Evolutionary conservation across 2,329 filamentous ascomycete genomes (phyloP).

Genomic region (Claviceps maximensis): DNA sequence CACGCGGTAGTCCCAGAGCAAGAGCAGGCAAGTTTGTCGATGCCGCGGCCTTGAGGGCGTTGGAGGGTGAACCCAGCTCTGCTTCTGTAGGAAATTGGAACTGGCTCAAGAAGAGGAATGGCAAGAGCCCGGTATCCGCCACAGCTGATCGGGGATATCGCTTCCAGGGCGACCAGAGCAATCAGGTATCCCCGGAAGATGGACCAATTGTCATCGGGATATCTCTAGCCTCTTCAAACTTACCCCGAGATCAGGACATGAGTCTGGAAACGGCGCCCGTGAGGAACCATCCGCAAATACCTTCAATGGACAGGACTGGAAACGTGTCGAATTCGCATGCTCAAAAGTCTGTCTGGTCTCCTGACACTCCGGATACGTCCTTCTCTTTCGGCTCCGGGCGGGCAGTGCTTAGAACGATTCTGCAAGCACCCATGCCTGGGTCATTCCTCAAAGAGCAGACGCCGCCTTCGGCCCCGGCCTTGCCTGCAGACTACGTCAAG

Average conservation of each 20-base stretch:
- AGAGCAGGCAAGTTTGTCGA: slow-evolving; percentile 39
- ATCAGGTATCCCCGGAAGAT: slow-evolving; percentile 52
- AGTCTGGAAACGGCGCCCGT: slow-evolving; percentile 37
- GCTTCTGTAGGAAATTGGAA: slow-evolving; percentile 44
- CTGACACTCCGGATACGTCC: slow-evolving; percentile 42
- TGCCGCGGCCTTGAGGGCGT: slow-evolving; percentile 42
- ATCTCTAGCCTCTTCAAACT: slow-evolving; percentile 39
- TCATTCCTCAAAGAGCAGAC: slow-evolving; percentile 20
- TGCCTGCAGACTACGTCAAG: slow-evolving; percentile 33
- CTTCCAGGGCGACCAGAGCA: slow-evolving; percentile 16
- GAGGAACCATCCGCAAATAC: slow-evolving; percentile 16
- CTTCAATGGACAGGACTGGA: background rate
- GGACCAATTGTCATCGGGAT: slow-evolving; percentile 64
- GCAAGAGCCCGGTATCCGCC: slow-evolving; percentile 15
- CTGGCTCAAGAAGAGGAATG: slow-evolving; percentile 35
- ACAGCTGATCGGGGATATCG: slow-evolving; percentile 16
- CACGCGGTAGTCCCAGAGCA: slow-evolving; percentile 16
- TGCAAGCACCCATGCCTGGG: slow-evolving; percentile 33
- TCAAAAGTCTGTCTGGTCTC: slow-evolving; percentile 43
- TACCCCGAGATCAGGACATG: slow-evolving; percentile 18
- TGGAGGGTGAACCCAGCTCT: slow-evolving; percentile 42
- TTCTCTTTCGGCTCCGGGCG: slow-evolving; percentile 28
- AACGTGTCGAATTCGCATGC: background rate
- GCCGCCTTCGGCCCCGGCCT: slow-evolving; percentile 49
- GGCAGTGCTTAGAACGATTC: slow-evolving; percentile 47